These are phyloP conservation scores for Pichia sp. DNA, from an alignment of 1,139 yeast species.

Conservation along the genomic window DNA sequence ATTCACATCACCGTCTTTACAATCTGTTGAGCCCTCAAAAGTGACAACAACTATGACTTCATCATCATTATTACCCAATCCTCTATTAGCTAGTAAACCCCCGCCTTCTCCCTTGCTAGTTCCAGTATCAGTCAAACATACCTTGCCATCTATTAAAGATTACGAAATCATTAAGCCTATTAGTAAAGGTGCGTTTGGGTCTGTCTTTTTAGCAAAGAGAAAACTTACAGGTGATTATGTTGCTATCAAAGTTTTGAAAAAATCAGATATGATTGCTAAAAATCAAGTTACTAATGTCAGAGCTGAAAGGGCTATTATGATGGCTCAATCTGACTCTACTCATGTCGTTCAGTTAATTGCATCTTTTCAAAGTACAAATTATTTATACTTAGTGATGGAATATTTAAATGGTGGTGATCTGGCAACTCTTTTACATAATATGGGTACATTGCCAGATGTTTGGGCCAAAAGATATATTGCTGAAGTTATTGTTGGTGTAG, in stretches of 20 bases:
- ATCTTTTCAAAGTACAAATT: conserved; percentile 85
- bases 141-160: conserved; percentile 72
- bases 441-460: conserved; percentile 75
- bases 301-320: conserved; percentile 94
- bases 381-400: conserved; percentile 91
- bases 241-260: conserved; percentile 90
- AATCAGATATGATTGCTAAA: conserved; percentile 94
- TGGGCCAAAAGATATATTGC: conserved; percentile 89
- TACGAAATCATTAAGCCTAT: conserved; percentile 90
- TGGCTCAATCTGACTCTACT: conserved; percentile 92
- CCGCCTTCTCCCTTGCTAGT: conserved; percentile 80
- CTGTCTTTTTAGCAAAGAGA: conserved; percentile 81
- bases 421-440: conserved; percentile 73
- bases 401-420: conserved; percentile 95
- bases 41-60: conserved; percentile 6
- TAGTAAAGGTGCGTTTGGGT: conserved; percentile 96
- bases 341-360: conserved; percentile 87
- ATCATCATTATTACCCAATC: not conserved
- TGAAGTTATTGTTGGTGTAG: conserved; percentile 86
- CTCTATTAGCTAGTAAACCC: conserved; percentile 35
- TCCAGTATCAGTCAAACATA: conserved; percentile 35
- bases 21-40: conserved; percentile 21
- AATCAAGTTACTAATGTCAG: conserved; percentile 93
- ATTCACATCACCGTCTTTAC: conserved; percentile 38
- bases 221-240: conserved; percentile 88